Percentiles rank a stretch among this genome's conserved stretches.
Conservation (phyloP, 176 grass and related monocot species). For the Pontederia paniculata region DNA sequence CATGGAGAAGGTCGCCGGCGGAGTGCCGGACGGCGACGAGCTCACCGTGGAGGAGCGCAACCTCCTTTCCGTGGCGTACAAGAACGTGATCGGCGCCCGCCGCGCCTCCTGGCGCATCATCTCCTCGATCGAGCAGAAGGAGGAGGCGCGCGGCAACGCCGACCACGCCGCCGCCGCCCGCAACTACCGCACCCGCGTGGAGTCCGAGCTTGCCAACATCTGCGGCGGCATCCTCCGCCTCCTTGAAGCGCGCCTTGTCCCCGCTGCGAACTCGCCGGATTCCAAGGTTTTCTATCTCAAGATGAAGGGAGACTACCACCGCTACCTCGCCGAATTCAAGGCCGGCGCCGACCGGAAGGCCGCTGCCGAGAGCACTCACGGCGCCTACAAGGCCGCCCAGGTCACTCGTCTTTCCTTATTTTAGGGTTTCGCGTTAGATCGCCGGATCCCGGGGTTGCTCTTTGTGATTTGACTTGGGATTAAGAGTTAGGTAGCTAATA, state of each 20-base stretch:
- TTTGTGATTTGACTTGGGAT: not conserved
- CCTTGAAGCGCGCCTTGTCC: constrained; percentile 15
- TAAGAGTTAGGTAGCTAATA: not conserved
- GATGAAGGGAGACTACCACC: constrained; percentile 24
- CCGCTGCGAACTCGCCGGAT: constrained; percentile 3
- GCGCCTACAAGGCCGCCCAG: constrained; percentile 20
- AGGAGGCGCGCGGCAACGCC: constrained; percentile 10
- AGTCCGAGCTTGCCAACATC: constrained; percentile 15
- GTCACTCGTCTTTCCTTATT: not conserved
- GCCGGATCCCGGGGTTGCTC: not conserved
- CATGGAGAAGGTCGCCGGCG: constrained; percentile 13
- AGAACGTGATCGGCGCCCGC: constrained; percentile 17
- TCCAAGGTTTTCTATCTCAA: constrained; percentile 21
- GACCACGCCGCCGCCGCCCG: constrained; percentile 7
- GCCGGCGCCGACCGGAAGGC: constrained; percentile 14
- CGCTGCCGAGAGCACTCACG: constrained; percentile 9
- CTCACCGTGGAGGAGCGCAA: constrained; percentile 20
- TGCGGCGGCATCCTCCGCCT: constrained; percentile 19
- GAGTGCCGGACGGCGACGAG: not conserved
- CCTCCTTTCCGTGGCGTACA: constrained; percentile 13
- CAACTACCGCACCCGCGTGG: not conserved
- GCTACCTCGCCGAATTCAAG: constrained; percentile 19
- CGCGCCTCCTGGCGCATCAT: constrained; percentile 13
- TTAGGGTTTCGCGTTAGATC: not conserved
- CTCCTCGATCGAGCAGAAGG: constrained; percentile 13